Evolutionary conservation across 2,329 filamentous ascomycete genomes (phyloP), one percentile per base, ranked within the genome.

Genomic region (Paramyrothecium roridum): DNA sequence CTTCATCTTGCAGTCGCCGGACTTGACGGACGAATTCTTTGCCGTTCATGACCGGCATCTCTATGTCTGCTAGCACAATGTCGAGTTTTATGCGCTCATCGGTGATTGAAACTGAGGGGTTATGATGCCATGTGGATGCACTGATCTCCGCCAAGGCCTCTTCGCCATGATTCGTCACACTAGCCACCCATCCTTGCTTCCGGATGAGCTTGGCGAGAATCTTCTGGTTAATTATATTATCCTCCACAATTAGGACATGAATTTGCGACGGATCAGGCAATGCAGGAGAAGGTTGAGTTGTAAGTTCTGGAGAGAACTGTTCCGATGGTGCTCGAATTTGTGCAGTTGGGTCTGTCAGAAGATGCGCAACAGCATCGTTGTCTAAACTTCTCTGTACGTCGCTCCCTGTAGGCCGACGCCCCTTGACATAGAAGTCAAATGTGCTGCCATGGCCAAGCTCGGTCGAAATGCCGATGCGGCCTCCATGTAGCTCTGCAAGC

Each of bases 1-100:
- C 23, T 19, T 33, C 20, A n/a, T n/a, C 23, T 30, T 50, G 21
- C 21, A 50, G 10, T n/a, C 26, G 21, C 12, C 48, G 22, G 17
- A 50, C n/a, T 30, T 30, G 21, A 17, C 23, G 48, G 16, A 33
- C 48, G 7, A 26, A 50, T 17, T 26, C 23, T 13, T 26, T 26
- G 23, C 48, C 48, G 19, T 50, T 33, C 48, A 50, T 50, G 10
- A 50, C n/a, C 17, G 48, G 48, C 48, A 50, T 50, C 48, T 50
- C 48, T n/a, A 50, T 50, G 19, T 50, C 48, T 19, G 23, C 23
- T 4, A 50, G 23, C 16, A 50, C 23, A 23, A 50, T 30, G 21
- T 26, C 20, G 7, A 50, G 17, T 19, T 50, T 33, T 43, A 13
- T 43, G 13, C 16, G 4, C 6, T 17, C 16, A 43, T 16, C 7